Evolutionary conservation across 495 filamentous ascomycete species (phyloP).

Genomic region (Tuber magnatum): DNA sequence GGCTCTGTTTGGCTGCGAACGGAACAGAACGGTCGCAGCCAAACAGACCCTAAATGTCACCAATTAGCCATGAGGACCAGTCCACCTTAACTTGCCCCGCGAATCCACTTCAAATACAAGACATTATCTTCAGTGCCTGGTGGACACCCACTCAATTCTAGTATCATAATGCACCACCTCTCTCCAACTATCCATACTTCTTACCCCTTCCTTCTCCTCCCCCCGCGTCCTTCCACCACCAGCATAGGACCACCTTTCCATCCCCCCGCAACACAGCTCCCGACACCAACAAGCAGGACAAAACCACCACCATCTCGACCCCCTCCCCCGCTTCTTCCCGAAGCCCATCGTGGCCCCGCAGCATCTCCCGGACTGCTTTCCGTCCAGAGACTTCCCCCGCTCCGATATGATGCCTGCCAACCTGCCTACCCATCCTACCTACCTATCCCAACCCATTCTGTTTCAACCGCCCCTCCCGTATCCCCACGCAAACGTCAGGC

Average conservation of each 20-base stretch:
- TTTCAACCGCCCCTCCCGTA: background rate
- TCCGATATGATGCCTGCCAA: too few species aligned
- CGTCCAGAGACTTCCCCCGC: background rate
- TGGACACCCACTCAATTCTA: background rate
- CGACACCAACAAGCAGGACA: background rate
- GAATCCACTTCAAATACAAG: background rate
- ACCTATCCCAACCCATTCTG: background rate
- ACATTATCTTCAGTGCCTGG: background rate
- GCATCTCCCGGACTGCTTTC: background rate
- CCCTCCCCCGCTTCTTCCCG: background rate
- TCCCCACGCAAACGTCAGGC: background rate
- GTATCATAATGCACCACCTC: background rate
- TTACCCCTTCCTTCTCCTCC: background rate
- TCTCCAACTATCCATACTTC: background rate
- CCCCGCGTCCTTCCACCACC: background rate
- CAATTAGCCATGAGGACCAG: background rate
- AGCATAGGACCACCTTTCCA: background rate
- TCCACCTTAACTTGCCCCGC: background rate
- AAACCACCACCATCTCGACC: background rate
- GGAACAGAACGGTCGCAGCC: too few species aligned
- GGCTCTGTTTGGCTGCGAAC: too few species aligned
- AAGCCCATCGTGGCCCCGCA: background rate
- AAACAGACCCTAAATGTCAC: too few species aligned
- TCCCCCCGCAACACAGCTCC: background rate
- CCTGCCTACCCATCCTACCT: background rate